A percentile compares a stretch with the other conserved stretches of the same genome.
Evolutionary conservation across 805 yeast species (phyloP).

Genomic region (Lipomyces oligophaga): DNA sequence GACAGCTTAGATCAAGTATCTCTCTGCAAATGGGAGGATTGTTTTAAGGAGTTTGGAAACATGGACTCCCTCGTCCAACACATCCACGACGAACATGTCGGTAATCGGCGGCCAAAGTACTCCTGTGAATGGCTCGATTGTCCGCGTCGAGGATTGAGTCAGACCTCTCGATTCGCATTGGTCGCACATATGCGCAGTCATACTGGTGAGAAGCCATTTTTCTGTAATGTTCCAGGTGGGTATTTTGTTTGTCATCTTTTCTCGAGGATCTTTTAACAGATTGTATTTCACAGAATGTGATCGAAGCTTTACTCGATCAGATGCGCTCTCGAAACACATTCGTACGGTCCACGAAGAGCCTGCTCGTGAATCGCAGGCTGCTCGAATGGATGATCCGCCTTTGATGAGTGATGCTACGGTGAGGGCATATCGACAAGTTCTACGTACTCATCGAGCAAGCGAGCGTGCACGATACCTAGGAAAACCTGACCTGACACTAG

Average conservation of each 20-base stretch:
- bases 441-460: slow-evolving; percentile 1
- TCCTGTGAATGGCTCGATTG: slow-evolving; percentile 64
- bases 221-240: slow-evolving; percentile 49
- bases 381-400: slow-evolving; percentile 10
- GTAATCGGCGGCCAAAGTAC: slow-evolving; percentile 40
- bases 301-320: slow-evolving; percentile 54
- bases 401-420: slow-evolving; percentile 11
- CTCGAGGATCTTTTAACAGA: background rate
- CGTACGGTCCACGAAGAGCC: slow-evolving; percentile 53
- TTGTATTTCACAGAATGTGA: slow-evolving; percentile 50
- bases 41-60: slow-evolving; percentile 36
- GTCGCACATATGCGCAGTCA: slow-evolving; percentile 62
- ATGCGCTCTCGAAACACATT: slow-evolving; percentile 62
- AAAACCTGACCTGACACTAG: background rate
- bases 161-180: slow-evolving; percentile 55
- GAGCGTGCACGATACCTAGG: background rate
- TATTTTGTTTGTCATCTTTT: background rate
- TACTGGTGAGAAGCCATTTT: slow-evolving; percentile 62
- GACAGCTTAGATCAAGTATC: slow-evolving; percentile 29
- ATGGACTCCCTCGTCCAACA: slow-evolving; percentile 44
- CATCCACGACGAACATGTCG: slow-evolving; percentile 42
- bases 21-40: slow-evolving; percentile 43
- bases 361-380: slow-evolving; percentile 10
- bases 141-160: slow-evolving; percentile 48
- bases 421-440: slow-evolving; percentile 6